Percentiles rank a stretch among this genome's conserved stretches.
phyloP scores from a whole-genome alignment of 106 monocot species.

The Dendrobium nobile region DNA sequence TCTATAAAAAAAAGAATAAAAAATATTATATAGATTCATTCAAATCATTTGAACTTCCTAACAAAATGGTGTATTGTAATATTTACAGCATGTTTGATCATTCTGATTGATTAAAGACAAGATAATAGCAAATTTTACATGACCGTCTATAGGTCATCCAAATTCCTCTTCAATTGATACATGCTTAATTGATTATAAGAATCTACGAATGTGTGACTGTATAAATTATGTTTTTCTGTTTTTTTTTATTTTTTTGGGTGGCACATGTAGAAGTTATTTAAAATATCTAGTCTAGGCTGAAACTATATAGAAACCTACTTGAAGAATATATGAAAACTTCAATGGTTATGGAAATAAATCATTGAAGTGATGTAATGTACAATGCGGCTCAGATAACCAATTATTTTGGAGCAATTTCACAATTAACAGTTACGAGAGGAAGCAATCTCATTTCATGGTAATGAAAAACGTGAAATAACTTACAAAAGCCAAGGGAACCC shows the following conservation, averaged over 20 bases:
- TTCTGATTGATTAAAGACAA: not conserved
- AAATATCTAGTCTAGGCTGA: not conserved
- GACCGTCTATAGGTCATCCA: not conserved
- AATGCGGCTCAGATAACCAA: not conserved
- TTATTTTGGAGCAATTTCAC: not conserved
- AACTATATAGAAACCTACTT: not conserved
- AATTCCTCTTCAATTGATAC: not conserved
- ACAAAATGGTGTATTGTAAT: not conserved
- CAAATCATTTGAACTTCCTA: not conserved
- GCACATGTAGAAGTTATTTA: not conserved
- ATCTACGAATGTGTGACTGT: not conserved
- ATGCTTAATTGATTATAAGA: not conserved
- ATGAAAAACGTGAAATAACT: slow-evolving; percentile 16
- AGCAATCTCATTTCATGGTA: not conserved
- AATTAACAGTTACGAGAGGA: not conserved
- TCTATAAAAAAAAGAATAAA: too few species aligned
- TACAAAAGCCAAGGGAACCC: slow-evolving; percentile 89
- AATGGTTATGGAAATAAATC: not conserved
- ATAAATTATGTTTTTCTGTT: not conserved
- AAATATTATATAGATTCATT: not conserved
- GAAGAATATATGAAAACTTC: slow-evolving; percentile 1
- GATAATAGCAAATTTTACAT: not conserved
- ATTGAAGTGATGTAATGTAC: not conserved
- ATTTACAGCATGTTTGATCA: not conserved
- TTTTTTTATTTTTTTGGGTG: not conserved